These are phyloP conservation scores for Phialophora verrucosa DNA, from an alignment of 2,329 filamentous ascomycete genomes.

Conservation along the genomic window DNA sequence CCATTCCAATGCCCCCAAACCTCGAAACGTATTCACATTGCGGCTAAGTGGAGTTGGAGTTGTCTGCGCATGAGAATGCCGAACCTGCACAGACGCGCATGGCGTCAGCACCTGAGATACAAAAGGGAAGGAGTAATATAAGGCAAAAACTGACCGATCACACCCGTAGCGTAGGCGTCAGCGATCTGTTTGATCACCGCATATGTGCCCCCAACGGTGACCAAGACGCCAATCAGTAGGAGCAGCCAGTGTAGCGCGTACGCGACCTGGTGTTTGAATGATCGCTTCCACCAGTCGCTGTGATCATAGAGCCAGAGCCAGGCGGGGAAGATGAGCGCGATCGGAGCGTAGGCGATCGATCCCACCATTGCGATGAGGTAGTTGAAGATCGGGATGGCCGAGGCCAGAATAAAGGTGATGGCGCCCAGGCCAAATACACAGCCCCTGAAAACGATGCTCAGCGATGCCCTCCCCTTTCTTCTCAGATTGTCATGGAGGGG, in stretches of 20 bases:
- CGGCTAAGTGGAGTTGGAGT: constrained; percentile 29
- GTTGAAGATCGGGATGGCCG: constrained; percentile 63
- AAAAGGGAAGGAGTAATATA: not conserved
- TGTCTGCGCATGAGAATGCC: constrained; percentile 41
- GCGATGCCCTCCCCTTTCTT: not conserved
- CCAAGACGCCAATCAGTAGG: constrained; percentile 53
- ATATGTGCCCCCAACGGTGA: constrained; percentile 56
- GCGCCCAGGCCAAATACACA: constrained; percentile 52
- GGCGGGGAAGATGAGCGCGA: constrained; percentile 56
- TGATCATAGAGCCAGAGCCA: constrained; percentile 61
- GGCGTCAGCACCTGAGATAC: not conserved
- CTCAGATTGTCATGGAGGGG: not conserved
- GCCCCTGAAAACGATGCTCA: constrained; percentile 24
- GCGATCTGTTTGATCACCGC: constrained; percentile 40
- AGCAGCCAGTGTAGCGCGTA: constrained; percentile 52
- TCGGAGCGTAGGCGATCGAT: constrained; percentile 58
- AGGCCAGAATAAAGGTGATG: constrained; percentile 58
- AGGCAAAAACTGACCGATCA: constrained; percentile 34
- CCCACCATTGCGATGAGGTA: constrained; percentile 58
- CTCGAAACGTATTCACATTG: not conserved
- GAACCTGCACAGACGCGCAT: constrained; percentile 32
- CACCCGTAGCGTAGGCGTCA: constrained; percentile 37
- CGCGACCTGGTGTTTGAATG: constrained; percentile 43
- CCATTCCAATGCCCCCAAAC: not conserved
- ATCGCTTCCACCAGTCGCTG: constrained; percentile 48